These are phyloP conservation scores for Aspergillus sp. DNA, from an alignment of 2,329 filamentous ascomycete genomes.

Conservation along the genomic window DNA sequence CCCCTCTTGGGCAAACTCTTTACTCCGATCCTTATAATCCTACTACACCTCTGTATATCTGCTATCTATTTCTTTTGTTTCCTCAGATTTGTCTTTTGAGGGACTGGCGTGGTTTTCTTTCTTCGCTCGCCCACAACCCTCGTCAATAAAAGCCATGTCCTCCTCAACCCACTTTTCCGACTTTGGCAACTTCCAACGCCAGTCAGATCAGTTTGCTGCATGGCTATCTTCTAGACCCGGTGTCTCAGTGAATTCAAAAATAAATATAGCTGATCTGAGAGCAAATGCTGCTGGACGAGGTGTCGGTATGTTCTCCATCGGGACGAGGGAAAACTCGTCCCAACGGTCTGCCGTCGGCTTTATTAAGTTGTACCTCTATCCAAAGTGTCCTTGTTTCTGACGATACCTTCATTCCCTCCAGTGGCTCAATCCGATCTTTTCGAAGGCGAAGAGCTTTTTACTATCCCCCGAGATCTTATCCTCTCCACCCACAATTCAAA, in stretches of 20 bases:
- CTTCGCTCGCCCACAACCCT: slow-evolving; percentile 14
- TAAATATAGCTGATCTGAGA: slow-evolving; percentile 59
- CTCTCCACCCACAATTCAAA: slow-evolving; percentile 72
- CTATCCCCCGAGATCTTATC: slow-evolving; percentile 70
- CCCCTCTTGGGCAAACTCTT: neutral
- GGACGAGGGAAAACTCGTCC: slow-evolving; percentile 20
- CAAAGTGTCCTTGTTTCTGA: slow-evolving; percentile 21
- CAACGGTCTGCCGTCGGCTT: slow-evolving; percentile 14
- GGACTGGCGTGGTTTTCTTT: slow-evolving; percentile 13
- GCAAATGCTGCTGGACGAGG: slow-evolving; percentile 59
- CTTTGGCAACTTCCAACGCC: slow-evolving; percentile 42
- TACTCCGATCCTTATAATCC: neutral
- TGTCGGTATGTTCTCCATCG: slow-evolving; percentile 53
- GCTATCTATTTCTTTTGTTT: neutral
- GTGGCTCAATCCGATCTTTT: slow-evolving; percentile 70
- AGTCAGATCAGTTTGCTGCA: slow-evolving; percentile 53
- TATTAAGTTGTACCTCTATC: neutral
- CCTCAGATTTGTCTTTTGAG: neutral
- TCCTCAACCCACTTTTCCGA: slow-evolving; percentile 35
- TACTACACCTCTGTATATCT: neutral
- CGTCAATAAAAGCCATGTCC: slow-evolving; percentile 30
- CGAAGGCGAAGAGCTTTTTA: slow-evolving; percentile 76
- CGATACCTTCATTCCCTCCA: slow-evolving; percentile 34
- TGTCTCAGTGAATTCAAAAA: slow-evolving; percentile 58
- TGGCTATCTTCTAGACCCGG: slow-evolving; percentile 57